phyloP scores from a whole-genome alignment of 2,329 filamentous ascomycete species.

The Pyricularia pennisetigena region DNA sequence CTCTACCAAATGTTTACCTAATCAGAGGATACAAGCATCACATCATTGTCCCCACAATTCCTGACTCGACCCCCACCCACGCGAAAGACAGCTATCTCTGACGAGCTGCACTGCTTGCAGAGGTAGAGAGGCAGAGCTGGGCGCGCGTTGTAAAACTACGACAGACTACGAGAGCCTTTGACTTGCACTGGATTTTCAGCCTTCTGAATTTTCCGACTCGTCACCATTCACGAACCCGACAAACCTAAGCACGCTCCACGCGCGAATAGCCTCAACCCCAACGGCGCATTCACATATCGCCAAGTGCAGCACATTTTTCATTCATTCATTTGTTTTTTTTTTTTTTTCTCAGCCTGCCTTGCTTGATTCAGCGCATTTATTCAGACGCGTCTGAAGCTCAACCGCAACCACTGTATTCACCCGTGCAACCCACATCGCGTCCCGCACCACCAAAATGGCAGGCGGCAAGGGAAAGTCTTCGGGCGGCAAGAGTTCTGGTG shows the following conservation, averaged over 20 bases:
- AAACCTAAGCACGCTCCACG: background rate
- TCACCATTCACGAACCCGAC: slow-evolving; percentile 15
- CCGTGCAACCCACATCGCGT: slow-evolving; percentile 10
- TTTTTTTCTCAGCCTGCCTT: background rate
- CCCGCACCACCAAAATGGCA: slow-evolving; percentile 39
- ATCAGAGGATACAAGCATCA: background rate
- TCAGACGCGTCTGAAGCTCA: slow-evolving; percentile 3
- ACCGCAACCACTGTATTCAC: slow-evolving; percentile 4
- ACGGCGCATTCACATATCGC: background rate
- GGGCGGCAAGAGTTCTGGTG: slow-evolving; percentile 79
- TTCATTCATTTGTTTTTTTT: slow-evolving; percentile 2
- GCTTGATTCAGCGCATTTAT: background rate
- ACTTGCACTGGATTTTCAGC: slow-evolving; percentile 7
- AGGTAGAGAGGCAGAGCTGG: background rate
- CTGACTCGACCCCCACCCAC: background rate
- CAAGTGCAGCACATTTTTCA: background rate
- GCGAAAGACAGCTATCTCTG: background rate
- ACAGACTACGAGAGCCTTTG: slow-evolving; percentile 1
- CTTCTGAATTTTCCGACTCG: slow-evolving; percentile 19
- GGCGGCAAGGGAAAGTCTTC: slow-evolving; percentile 92
- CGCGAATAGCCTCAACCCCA: slow-evolving; percentile 1
- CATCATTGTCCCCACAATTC: background rate
- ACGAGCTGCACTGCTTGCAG: background rate
- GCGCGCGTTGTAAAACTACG: background rate
- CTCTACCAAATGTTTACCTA: background rate